These are phyloP conservation scores for Metschnikowia cerradonensis DNA, from an alignment of 805 yeast species.

Conservation along the genomic window DNA sequence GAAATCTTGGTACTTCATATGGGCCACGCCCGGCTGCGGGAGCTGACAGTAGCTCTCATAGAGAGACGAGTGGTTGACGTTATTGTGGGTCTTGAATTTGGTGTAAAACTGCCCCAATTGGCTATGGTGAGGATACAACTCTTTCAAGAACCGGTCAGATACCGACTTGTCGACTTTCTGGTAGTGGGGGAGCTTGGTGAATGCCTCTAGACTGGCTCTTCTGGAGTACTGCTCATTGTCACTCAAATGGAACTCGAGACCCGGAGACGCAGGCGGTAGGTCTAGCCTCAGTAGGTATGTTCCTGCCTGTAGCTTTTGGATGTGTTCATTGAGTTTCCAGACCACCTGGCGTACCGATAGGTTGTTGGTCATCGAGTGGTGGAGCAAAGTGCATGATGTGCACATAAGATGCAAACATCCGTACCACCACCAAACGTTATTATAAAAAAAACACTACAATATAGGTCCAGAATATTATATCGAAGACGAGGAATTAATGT, in stretches of 20 bases:
- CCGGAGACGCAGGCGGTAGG: background rate
- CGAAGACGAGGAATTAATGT: no score
- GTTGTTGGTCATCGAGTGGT: background rate
- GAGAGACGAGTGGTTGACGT: slow-evolving; percentile 25
- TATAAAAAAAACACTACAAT: no score
- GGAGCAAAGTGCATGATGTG: background rate
- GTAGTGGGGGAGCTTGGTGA: slow-evolving; percentile 9
- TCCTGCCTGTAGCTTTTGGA: slow-evolving; percentile 4
- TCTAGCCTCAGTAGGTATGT: slow-evolving; percentile 9
- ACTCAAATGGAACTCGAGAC: slow-evolving; percentile 1
- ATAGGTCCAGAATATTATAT: no score
- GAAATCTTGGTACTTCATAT: slow-evolving; percentile 24
- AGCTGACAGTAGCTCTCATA: slow-evolving; percentile 24
- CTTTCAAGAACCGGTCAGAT: slow-evolving; percentile 5
- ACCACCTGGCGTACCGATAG: background rate
- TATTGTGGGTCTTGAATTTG: slow-evolving; percentile 2
- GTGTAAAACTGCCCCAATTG: slow-evolving; percentile 6
- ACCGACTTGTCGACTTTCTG: slow-evolving; percentile 7
- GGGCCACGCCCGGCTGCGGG: slow-evolving; percentile 24
- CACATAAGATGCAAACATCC: background rate
- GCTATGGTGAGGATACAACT: slow-evolving; percentile 12
- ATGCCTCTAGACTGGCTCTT: slow-evolving; percentile 5
- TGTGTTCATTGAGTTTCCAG: slow-evolving; percentile 6
- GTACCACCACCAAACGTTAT: background rate
- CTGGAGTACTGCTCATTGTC: slow-evolving; percentile 9